phyloP scores from a whole-genome alignment of 2,329 filamentous ascomycete genomes.

The Neofusicoccum sp. region DNA sequence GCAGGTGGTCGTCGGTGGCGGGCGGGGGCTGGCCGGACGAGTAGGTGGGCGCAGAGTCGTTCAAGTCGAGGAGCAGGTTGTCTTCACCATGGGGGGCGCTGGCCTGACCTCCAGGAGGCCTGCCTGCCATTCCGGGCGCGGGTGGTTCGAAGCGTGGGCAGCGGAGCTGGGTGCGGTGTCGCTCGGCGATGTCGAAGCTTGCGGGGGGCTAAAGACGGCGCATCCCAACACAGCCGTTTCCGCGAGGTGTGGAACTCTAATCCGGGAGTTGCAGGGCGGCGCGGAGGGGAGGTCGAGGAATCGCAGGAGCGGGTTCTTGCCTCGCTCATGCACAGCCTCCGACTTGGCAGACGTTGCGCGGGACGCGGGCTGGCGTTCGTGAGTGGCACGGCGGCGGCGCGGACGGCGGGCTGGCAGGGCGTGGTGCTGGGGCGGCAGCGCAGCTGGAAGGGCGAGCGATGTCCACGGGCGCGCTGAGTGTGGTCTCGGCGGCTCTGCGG shows the following conservation, averaged over 20 bases:
- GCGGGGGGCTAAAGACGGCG: slow-evolving; percentile 11
- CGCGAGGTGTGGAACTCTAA: not conserved
- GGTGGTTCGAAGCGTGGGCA: not conserved
- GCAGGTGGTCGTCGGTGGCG: slow-evolving; percentile 76
- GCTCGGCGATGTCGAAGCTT: slow-evolving; percentile 7
- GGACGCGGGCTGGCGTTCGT: slow-evolving; percentile 3
- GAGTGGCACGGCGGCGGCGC: not conserved
- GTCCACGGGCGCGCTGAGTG: not conserved
- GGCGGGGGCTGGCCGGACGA: slow-evolving; percentile 72
- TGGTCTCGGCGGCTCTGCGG: slow-evolving; percentile 5
- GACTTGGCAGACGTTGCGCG: slow-evolving; percentile 17
- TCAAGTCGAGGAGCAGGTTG: slow-evolving; percentile 69
- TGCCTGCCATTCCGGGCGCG: slow-evolving; percentile 49
- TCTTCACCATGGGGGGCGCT: slow-evolving; percentile 36
- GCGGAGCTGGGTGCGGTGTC: slow-evolving; percentile 2
- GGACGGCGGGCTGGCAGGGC: not conserved
- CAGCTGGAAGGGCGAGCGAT: not conserved
- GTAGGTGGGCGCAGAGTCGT: slow-evolving; percentile 70
- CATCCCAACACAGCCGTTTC: slow-evolving; percentile 3
- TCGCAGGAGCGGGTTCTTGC: slow-evolving; percentile 7
- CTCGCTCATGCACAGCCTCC: slow-evolving; percentile 10
- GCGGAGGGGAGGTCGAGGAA: slow-evolving; percentile 2
- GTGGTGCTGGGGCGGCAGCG: not conserved
- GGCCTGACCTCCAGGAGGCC: slow-evolving; percentile 53
- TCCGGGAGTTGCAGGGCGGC: not conserved